A percentile compares a stretch with the other conserved stretches of the same genome.
These are phyloP conservation scores for Yamadazyma friedrichii DNA, from an alignment of 1,139 yeast species.

Conservation along the genomic window DNA sequence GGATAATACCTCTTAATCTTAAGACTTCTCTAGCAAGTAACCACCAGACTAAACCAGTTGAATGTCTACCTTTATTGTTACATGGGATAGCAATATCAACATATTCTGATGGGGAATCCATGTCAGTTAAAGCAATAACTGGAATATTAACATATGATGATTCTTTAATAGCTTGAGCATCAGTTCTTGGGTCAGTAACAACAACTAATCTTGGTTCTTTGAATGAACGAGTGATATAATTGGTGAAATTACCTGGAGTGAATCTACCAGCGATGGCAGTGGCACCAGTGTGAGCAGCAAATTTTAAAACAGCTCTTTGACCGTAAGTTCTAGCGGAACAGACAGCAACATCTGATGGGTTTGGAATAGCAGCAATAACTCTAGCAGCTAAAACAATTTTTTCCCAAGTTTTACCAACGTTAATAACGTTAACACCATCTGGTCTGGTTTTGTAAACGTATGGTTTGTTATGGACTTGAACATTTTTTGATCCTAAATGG, in stretches of 20 bases:
- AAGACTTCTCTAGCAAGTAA: conserved; percentile 98
- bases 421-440: conserved; percentile 98
- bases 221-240: conserved; percentile 99
- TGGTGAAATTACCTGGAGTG: conserved; percentile 99
- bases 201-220: conserved; percentile 99
- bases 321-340: conserved; percentile 99
- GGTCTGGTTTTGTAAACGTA: conserved; percentile 99
- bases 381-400: conserved; percentile 99
- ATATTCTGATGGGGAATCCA: conserved; percentile 98
- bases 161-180: conserved; percentile 99
- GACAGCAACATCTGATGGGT: conserved; percentile 97
- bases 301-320: conserved; percentile 99
- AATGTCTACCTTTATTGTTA: conserved; percentile 99
- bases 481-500: conserved; percentile 99
- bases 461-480: conserved; percentile 99
- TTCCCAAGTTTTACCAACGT: conserved; percentile 99
- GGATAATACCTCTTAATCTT: conserved; percentile 97
- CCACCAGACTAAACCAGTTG: conserved; percentile 99
- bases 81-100: conserved; percentile 99
- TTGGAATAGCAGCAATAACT: conserved; percentile 99
- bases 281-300: conserved; percentile 99
- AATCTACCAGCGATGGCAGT: conserved; percentile 99
- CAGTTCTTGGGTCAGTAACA: conserved; percentile 99
- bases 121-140: conserved; percentile 97
- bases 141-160: conserved; percentile 99